These are phyloP conservation scores for Colletotrichum liriopes DNA, from an alignment of 2,329 filamentous ascomycete species.

Conservation along the genomic window DNA sequence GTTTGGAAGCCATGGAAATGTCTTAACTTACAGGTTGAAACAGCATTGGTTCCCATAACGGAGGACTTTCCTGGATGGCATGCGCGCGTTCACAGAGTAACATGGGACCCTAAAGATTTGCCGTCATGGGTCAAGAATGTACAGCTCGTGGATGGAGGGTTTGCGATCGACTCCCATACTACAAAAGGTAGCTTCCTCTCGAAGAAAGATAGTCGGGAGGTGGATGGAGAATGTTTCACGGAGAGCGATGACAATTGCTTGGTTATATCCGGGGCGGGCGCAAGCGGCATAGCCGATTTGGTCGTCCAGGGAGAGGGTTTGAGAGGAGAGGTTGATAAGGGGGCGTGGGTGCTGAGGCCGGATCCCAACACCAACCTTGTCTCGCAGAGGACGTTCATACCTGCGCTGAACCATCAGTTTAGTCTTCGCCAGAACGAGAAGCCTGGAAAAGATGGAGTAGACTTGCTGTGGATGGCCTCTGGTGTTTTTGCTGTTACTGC, in stretches of 20 bases:
- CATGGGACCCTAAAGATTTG: slow-evolving; percentile 7
- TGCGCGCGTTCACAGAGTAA: slow-evolving; percentile 38
- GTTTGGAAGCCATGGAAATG: slow-evolving; percentile 42
- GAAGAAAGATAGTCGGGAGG: not conserved
- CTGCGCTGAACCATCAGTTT: slow-evolving; percentile 21
- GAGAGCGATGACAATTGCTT: slow-evolving; percentile 3
- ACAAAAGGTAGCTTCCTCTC: slow-evolving; percentile 13
- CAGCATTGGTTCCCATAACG: slow-evolving; percentile 24
- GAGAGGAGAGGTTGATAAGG: not conserved
- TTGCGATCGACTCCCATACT: slow-evolving; percentile 38
- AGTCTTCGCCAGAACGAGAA: not conserved
- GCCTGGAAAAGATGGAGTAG: too few species aligned
- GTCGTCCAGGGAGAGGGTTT: not conserved
- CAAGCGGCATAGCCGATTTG: slow-evolving; percentile 36
- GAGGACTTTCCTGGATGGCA: slow-evolving; percentile 37
- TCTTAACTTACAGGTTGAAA: slow-evolving; percentile 38
- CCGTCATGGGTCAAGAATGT: slow-evolving; percentile 26
- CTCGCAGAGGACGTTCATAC: slow-evolving; percentile 34
- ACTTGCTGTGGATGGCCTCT: slow-evolving; percentile 4
- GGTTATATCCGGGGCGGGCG: slow-evolving; percentile 29
- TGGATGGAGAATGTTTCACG: not conserved
- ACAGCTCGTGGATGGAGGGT: slow-evolving; percentile 42
- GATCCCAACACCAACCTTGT: slow-evolving; percentile 46
- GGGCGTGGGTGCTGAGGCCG: slow-evolving; percentile 31
- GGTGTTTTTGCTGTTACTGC: slow-evolving; percentile 23